A percentile compares a stretch with the other conserved stretches of the same genome.
phyloP scores from a whole-genome alignment of 148 eudicot genomes.

The Nepenthes gracilis region DNA sequence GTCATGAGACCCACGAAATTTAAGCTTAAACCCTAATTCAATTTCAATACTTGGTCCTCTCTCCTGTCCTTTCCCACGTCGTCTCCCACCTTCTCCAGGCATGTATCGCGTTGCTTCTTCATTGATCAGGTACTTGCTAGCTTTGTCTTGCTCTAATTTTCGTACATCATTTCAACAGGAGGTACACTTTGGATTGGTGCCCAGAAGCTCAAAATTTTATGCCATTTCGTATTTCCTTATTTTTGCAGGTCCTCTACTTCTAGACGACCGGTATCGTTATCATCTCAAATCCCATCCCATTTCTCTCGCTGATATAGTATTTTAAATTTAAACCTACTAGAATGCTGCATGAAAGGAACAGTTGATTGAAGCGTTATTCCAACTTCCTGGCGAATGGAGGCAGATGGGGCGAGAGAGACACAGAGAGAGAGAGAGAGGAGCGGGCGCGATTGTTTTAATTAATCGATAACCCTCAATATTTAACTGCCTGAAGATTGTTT shows the following conservation, averaged over 20 bases:
- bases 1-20: no score
- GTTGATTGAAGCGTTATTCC: no score
- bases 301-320: neutral
- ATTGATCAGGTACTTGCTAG: constrained; percentile 45
- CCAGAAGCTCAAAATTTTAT: neutral
- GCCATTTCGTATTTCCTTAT: constrained; percentile 1
- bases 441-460: no score
- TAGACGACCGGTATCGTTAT: constrained; percentile 39
- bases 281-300: neutral
- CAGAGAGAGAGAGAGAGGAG: no score
- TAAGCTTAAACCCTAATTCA: no score
- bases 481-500: no score
- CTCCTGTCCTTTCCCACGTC: neutral
- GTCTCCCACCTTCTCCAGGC: neutral
- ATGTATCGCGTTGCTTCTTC: constrained; percentile 68
- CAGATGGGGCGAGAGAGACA: no score
- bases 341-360: no score
- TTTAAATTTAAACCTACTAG: neutral
- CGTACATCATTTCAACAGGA: neutral
- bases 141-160: neutral
- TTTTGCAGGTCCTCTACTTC: constrained; percentile 57
- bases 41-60: no score
- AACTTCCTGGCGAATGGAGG: no score
- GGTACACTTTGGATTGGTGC: neutral
- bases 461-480: no score